Conservation (phyloP, 1,284 basidiomycete species). For the Naganishia albida region DNA sequence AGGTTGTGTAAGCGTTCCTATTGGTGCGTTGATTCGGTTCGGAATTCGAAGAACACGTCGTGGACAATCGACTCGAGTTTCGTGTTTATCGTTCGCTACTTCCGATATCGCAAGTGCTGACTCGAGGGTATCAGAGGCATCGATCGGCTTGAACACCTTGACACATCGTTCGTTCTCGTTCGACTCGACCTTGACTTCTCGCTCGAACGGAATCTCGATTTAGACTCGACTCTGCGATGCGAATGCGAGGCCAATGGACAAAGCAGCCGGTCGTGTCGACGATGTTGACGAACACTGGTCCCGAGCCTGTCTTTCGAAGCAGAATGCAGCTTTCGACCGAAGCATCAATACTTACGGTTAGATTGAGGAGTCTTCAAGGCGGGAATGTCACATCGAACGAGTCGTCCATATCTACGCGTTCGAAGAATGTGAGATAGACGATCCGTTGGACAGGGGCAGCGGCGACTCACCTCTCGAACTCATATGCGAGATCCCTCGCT, state of each 20-base stretch:
- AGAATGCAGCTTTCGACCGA: neutral
- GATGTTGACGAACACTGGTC: neutral
- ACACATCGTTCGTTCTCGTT: neutral
- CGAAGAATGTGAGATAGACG: neutral
- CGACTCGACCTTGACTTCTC: constrained; percentile 3
- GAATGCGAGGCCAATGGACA: too few species aligned
- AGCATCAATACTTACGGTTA: constrained; percentile 44
- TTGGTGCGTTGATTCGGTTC: constrained; percentile 14
- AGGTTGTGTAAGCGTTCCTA: constrained; percentile 21
- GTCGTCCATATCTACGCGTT: constrained; percentile 28
- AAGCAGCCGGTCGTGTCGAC: constrained; percentile 7
- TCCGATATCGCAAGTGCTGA: neutral
- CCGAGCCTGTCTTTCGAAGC: constrained; percentile 6
- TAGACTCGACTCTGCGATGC: neutral
- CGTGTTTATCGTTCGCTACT: neutral
- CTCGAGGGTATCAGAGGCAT: too few species aligned
- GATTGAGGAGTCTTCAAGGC: constrained; percentile 59
- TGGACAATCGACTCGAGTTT: neutral
- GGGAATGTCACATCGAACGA: constrained; percentile 76
- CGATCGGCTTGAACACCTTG: too few species aligned
- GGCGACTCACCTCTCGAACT: constrained; percentile 33
- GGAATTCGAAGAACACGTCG: neutral
- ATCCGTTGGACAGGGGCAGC: neutral
- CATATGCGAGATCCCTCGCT: constrained; percentile 36
- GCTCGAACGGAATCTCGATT: neutral